phyloP scores from a whole-genome alignment of 192 early-diverging fungal genomes.

The Backusella psychrophila region DNA sequence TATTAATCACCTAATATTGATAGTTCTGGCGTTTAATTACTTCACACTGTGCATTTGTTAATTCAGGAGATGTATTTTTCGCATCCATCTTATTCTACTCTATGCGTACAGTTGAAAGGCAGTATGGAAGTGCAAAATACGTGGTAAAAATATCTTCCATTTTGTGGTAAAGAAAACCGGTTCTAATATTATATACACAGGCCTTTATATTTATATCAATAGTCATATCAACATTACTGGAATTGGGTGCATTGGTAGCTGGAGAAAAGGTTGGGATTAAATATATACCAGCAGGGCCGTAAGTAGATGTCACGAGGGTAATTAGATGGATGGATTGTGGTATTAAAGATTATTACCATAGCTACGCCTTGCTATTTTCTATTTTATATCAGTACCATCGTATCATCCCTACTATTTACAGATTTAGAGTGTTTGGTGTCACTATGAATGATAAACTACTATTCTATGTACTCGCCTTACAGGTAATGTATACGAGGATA shows the following conservation, averaged over 20 bases:
- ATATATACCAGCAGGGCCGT: constrained; percentile 55
- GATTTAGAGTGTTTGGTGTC: constrained; percentile 52
- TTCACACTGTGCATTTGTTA: constrained; percentile 53
- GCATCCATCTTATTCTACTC: constrained; percentile 59
- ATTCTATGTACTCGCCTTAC: constrained; percentile 44
- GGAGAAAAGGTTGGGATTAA: constrained; percentile 44
- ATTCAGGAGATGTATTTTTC: constrained; percentile 57
- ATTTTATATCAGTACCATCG: constrained; percentile 55
- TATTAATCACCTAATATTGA: background rate
- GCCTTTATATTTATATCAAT: constrained; percentile 52
- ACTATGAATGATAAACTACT: constrained; percentile 49
- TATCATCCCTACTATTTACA: constrained; percentile 50
- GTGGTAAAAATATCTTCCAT: constrained; percentile 34
- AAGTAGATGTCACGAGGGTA: constrained; percentile 11
- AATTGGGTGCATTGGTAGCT: constrained; percentile 48
- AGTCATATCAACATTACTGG: constrained; percentile 47
- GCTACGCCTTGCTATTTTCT: constrained; percentile 55
- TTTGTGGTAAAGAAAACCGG: background rate
- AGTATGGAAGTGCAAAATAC: constrained; percentile 63
- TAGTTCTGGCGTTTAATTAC: constrained; percentile 65
- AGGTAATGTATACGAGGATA: constrained; percentile 31
- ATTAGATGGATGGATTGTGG: background rate
- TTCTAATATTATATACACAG: constrained; percentile 17
- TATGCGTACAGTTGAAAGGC: constrained; percentile 57
- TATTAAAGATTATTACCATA: constrained; percentile 1